Percentiles rank a stretch among this genome's conserved stretches.
These are phyloP conservation scores for Saksenaea oblongispora DNA, from an alignment of 371 early-diverging fungal genomes.

Conservation along the genomic window DNA sequence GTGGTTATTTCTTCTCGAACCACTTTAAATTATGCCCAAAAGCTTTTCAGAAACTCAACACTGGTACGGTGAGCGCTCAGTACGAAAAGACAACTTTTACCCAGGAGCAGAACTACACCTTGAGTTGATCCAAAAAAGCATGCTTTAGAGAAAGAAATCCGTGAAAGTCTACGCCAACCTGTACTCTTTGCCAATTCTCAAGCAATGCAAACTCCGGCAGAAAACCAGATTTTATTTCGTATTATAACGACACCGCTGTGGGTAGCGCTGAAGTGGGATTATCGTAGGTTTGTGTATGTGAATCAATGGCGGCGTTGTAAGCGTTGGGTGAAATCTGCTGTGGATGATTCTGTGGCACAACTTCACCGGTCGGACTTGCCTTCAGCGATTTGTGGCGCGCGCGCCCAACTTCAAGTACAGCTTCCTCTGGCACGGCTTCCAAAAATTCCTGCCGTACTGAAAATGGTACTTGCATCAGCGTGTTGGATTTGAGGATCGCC, in stretches of 20 bases:
- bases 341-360: neutral
- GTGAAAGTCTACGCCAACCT: no score
- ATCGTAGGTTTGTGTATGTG: neutral
- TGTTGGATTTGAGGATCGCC: constrained; percentile 51
- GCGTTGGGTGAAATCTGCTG: neutral
- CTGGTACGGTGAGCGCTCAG: no score
- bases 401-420: constrained; percentile 32
- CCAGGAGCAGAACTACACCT: no score
- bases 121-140: no score
- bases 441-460: constrained; percentile 32
- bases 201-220: neutral
- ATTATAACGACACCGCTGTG: neutral
- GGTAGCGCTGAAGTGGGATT: neutral
- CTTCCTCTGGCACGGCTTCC: constrained; percentile 46
- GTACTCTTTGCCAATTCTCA: neutral
- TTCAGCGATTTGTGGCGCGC: neutral
- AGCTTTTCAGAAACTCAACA: no score
- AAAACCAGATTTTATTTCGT: neutral
- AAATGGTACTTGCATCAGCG: constrained; percentile 38
- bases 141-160: no score
- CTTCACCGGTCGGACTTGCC: neutral
- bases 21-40: no score
- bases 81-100: no score
- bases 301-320: neutral
- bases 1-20: no score